Evolutionary conservation across 2,329 filamentous ascomycete genomes (phyloP).

Genomic region (Epichloe typhina): DNA sequence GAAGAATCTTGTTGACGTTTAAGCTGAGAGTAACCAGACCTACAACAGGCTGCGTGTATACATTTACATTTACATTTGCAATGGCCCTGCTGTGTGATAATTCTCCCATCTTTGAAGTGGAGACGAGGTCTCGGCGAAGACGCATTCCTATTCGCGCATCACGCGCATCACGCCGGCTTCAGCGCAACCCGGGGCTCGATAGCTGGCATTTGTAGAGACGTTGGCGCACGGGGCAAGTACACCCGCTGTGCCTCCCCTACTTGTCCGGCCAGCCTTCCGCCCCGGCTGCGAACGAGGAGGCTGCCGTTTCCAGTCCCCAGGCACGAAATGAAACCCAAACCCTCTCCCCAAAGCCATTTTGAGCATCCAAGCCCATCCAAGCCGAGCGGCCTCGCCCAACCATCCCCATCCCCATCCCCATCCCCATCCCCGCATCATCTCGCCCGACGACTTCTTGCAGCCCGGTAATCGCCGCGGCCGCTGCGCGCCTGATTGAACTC

Average conservation of each 20-base stretch:
- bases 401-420: neutral
- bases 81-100: too few relatives aligned
- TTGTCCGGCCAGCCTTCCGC: slow-evolving; percentile 5
- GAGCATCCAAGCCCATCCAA: slow-evolving; percentile 2
- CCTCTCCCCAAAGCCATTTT: slow-evolving; percentile 9
- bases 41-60: too few relatives aligned
- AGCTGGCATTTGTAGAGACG: neutral
- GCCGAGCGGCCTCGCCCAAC: slow-evolving; percentile 6
- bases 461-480: slow-evolving; percentile 6
- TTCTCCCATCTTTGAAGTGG: neutral
- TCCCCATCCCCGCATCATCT: slow-evolving; percentile 5
- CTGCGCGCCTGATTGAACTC: slow-evolving; percentile 4
- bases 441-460: slow-evolving; percentile 7
- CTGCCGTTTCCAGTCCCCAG: slow-evolving; percentile 11
- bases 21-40: too few relatives aligned
- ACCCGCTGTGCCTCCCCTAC: slow-evolving; percentile 5
- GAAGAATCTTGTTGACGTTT: too few relatives aligned
- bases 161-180: neutral
- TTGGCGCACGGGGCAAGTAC: slow-evolving; percentile 2
- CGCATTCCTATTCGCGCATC: neutral
- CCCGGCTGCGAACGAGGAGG: slow-evolving; percentile 5
- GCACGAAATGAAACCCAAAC: slow-evolving; percentile 12
- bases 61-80: too few relatives aligned
- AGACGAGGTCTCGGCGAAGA: neutral
- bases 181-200: neutral